phyloP scores from a whole-genome alignment of 805 yeast genomes.

The Zygosaccharomyces pseudorouxii region DNA sequence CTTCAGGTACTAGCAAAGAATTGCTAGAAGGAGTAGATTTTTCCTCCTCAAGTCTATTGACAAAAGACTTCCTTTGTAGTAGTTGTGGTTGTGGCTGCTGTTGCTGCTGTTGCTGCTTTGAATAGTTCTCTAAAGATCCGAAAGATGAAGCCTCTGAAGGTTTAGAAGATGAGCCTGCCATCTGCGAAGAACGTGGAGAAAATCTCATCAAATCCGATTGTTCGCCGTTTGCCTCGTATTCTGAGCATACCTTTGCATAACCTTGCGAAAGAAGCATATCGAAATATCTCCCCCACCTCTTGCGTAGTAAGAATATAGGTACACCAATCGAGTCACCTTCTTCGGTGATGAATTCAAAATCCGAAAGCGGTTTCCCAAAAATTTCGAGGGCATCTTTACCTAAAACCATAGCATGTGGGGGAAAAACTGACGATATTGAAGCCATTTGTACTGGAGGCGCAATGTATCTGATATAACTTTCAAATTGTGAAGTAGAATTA shows the following conservation, averaged over 20 bases:
- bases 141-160: constrained; percentile 17
- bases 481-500: constrained; percentile 40
- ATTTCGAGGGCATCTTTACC: constrained; percentile 72
- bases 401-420: constrained; percentile 70
- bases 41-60: not conserved
- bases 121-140: constrained; percentile 15
- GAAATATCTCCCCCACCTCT: constrained; percentile 75
- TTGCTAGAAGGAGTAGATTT: not conserved
- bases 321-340: constrained; percentile 67
- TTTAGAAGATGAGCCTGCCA: constrained; percentile 8
- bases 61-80: constrained; percentile 9
- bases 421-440: constrained; percentile 64
- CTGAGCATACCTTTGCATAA: constrained; percentile 50
- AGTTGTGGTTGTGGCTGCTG: constrained; percentile 6
- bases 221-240: constrained; percentile 25
- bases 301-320: constrained; percentile 55
- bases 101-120: constrained; percentile 1
- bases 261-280: constrained; percentile 57
- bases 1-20: not conserved
- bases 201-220: constrained; percentile 16
- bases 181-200: constrained; percentile 16
- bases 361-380: constrained; percentile 58
- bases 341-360: constrained; percentile 65
- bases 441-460: constrained; percentile 68
- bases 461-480: constrained; percentile 67